Percentiles rank a stretch among this genome's conserved stretches.
Conservation (phyloP, 805 yeast genomes). For the Starmerella tilneyi region DNA sequence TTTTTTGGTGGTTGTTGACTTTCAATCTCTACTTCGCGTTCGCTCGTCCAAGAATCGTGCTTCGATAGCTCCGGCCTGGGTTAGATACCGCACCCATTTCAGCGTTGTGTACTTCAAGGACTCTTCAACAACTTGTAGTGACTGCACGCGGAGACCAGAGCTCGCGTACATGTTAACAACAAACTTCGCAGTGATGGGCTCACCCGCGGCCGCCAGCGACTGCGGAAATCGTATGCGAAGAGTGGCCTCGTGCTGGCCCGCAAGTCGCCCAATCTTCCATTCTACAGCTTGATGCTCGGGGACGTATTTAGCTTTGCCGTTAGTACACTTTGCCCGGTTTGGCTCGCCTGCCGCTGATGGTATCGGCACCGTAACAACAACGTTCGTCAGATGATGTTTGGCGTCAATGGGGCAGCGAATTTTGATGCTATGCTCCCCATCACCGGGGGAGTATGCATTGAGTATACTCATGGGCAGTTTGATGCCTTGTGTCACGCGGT, state of each 20-base stretch:
- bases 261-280: constrained; percentile 63
- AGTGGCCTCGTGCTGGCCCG: constrained; percentile 55
- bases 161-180: constrained; percentile 62
- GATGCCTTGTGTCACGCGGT: constrained; percentile 49
- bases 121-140: constrained; percentile 53
- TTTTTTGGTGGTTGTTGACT: neutral
- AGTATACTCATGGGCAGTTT: constrained; percentile 54
- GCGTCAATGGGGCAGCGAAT: constrained; percentile 17
- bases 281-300: constrained; percentile 53
- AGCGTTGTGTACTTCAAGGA: constrained; percentile 51
- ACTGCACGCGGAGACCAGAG: constrained; percentile 66
- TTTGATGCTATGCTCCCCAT: constrained; percentile 32
- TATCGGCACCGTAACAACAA: constrained; percentile 60
- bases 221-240: constrained; percentile 47
- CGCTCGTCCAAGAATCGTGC: constrained; percentile 36
- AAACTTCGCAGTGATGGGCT: constrained; percentile 61
- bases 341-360: constrained; percentile 13
- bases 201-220: constrained; percentile 8
- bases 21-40: neutral
- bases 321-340: constrained; percentile 30
- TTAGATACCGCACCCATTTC: constrained; percentile 77
- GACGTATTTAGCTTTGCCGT: constrained; percentile 59
- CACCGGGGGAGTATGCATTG: constrained; percentile 36
- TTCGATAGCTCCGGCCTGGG: constrained; percentile 73
- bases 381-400: constrained; percentile 30